A percentile compares a stretch with the other conserved stretches of the same genome.
Evolutionary conservation across 1,284 basidiomycete species (phyloP).

Genomic region (Ustilago trichophora): DNA sequence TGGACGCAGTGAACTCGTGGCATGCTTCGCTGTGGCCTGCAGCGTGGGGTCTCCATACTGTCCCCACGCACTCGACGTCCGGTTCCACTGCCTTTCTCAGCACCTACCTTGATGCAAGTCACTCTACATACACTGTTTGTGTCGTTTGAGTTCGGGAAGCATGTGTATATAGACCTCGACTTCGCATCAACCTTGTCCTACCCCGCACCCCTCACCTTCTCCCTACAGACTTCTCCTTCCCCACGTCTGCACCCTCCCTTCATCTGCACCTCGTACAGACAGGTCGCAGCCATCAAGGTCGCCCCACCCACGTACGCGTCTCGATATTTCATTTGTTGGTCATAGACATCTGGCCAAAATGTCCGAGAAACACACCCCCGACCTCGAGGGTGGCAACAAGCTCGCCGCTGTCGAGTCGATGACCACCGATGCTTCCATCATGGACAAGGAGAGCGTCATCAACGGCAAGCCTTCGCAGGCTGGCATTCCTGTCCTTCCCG

Average conservation of each 20-base stretch:
- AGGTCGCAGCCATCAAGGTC: not conserved
- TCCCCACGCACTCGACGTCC: not conserved
- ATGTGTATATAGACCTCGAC: constrained; percentile 26
- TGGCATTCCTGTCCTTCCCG: constrained; percentile 23
- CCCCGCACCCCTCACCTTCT: constrained; percentile 14
- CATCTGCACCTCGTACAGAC: too few species aligned
- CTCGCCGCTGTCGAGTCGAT: constrained; percentile 32
- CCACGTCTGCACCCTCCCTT: too few species aligned
- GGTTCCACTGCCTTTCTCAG: not conserved
- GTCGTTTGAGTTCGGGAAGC: too few species aligned
- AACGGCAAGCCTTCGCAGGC: constrained; percentile 26
- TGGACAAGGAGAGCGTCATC: constrained; percentile 37
- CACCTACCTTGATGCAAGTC: not conserved
- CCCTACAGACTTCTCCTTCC: constrained; percentile 1
- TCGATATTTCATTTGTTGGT: too few species aligned
- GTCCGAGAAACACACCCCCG: constrained; percentile 27
- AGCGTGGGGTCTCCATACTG: constrained; percentile 17
- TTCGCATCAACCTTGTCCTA: too few species aligned
- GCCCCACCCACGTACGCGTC: not conserved
- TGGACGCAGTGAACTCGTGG: too few species aligned
- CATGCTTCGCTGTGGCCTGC: too few species aligned
- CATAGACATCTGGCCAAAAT: constrained; percentile 16
- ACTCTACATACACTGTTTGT: too few species aligned
- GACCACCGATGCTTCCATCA: constrained; percentile 33
- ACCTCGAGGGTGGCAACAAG: constrained; percentile 31